Conservation (phyloP, 2,329 filamentous ascomycete genomes). For the Phyllosticta paracitricarpa region DNA sequence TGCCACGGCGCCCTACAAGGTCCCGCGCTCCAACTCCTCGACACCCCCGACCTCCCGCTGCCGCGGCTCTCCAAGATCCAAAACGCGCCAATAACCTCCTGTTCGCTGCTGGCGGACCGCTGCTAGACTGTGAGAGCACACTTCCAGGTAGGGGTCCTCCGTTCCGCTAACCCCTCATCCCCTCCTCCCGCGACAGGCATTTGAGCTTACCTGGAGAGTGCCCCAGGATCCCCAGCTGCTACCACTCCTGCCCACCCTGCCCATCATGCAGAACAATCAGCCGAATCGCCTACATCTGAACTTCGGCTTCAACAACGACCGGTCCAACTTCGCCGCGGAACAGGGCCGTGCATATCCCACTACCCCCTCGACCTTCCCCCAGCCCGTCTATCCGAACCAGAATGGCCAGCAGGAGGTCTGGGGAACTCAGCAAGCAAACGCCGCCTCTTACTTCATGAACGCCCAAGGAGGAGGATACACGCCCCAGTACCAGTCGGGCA, state of each 20-base stretch:
- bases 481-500: constrained; percentile 37
- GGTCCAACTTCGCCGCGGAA: constrained; percentile 32
- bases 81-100: background rate
- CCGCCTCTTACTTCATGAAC: constrained; percentile 41
- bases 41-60: background rate
- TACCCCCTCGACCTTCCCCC: constrained; percentile 91
- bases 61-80: background rate
- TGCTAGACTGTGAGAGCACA: background rate
- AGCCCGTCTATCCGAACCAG: constrained; percentile 64
- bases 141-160: constrained; percentile 9
- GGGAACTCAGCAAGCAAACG: constrained; percentile 37
- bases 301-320: constrained; percentile 38
- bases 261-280: constrained; percentile 17
- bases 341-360: constrained; percentile 45
- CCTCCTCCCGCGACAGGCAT: constrained; percentile 1
- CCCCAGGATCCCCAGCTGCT: constrained; percentile 3
- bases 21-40: background rate
- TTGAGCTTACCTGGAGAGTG: constrained; percentile 4
- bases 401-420: constrained; percentile 52
- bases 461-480: constrained; percentile 33
- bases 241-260: constrained; percentile 5
- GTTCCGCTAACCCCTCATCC: constrained; percentile 1
- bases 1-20: background rate
- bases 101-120: background rate
- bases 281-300: constrained; percentile 42